Evolutionary conservation across 1,139 yeast genomes (phyloP), one percentile per base, ranked within the genome.

Genomic region (Scheffersomyces segobiensis): DNA sequence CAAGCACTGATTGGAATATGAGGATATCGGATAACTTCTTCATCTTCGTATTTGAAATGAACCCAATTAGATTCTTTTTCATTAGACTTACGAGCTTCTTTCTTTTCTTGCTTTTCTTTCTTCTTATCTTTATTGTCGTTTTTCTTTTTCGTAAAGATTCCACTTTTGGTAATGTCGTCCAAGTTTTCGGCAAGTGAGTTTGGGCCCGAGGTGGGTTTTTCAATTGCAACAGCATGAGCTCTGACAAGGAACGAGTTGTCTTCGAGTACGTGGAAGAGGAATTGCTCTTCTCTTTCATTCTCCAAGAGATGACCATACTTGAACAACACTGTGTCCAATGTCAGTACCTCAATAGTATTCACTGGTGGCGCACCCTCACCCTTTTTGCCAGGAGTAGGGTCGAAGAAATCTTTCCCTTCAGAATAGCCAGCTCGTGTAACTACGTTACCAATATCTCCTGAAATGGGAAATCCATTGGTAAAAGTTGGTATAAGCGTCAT

Each of bases 1-100:
- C 75, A 71, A 1, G 68, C 60, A 52, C 71, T 69, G 3, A 67
- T 63, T 1, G 75, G 74, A 52, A 71, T 61, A 32, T 58, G 63
- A 1, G 69, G 67, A 50, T 67, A 71, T 10, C 51, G 56, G 3
- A 48, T 54, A 0, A 49, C 39, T 5, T 55, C 49, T 2, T 52
- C 26, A 20, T 64, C 55, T 12, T 56, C 56, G 48, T 60, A 60
- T 3, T 56, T 50, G 26, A 64, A 60, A 53, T 70, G 70, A 5
- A 66, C 56, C 72, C 72, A 70, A 5, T 65, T 62, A n/a, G 54
- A 20, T 7, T 52, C 46, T 50, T 14, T 18, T 14, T 50, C 52
- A 12, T 21, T n/a, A 12, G 46, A 46, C 50, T 12, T 48, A 19
- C 22, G 42, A 22, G 24, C 26, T 50, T 8, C 42, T 21, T 17